Percentiles rank a stretch among this genome's conserved stretches.
phyloP scores from a whole-genome alignment of 2,329 filamentous ascomycete genomes.

The Aureobasidium mangrovei region DNA sequence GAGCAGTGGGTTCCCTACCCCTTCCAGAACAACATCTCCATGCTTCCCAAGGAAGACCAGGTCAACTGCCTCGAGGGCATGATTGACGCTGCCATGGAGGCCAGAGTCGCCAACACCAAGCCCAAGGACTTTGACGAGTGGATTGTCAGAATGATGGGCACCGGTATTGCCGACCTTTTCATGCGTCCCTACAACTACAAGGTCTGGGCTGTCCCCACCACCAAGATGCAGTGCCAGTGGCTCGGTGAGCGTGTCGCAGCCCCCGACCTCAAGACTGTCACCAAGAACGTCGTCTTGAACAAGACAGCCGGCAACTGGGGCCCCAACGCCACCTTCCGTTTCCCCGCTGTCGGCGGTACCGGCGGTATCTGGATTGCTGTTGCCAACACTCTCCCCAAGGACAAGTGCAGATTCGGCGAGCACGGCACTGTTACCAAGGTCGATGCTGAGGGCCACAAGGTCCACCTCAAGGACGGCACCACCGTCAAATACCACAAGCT shows the following conservation, averaged over 20 bases:
- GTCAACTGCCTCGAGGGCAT: constrained; percentile 89
- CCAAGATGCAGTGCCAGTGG: constrained; percentile 99
- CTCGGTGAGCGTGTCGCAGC: constrained; percentile 97
- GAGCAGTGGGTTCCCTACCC: constrained; percentile 95
- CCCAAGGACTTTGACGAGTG: constrained; percentile 97
- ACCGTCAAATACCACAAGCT: constrained; percentile 87
- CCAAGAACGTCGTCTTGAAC: constrained; percentile 88
- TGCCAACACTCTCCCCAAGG: constrained; percentile 80
- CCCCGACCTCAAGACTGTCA: constrained; percentile 87
- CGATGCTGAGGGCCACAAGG: constrained; percentile 74
- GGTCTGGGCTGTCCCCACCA: constrained; percentile 97
- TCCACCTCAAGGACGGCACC: constrained; percentile 73
- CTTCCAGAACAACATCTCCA: constrained; percentile 99
- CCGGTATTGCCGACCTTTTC: constrained; percentile 86
- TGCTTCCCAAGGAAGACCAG: constrained; percentile 95
- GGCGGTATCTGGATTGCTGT: constrained; percentile 99
- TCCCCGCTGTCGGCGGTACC: constrained; percentile 90
- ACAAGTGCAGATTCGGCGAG: constrained; percentile 86
- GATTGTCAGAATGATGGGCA: constrained; percentile 87
- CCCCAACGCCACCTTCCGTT: constrained; percentile 95
- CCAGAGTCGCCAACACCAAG: constrained; percentile 79
- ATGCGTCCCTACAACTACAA: constrained; percentile 99
- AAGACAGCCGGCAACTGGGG: constrained; percentile 98
- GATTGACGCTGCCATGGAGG: constrained; percentile 86
- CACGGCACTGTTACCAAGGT: constrained; percentile 77